Percentiles rank a stretch among this genome's conserved stretches.
These are phyloP conservation scores for Ustilago nuda DNA, from an alignment of 1,284 basidiomycete species.

Conservation along the genomic window DNA sequence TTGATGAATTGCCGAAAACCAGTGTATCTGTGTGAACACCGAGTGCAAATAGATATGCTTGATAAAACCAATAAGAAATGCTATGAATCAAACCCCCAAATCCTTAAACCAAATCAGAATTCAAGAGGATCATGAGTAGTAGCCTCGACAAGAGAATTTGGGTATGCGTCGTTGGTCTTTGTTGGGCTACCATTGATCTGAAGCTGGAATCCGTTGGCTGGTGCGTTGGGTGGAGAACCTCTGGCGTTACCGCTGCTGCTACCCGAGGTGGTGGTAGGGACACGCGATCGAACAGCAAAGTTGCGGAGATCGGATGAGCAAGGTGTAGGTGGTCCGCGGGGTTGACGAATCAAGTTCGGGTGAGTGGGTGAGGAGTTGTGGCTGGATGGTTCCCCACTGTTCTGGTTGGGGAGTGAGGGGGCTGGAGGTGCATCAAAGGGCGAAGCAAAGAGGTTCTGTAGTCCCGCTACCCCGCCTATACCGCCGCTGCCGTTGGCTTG, in stretches of 20 bases:
- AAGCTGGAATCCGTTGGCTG: slow-evolving; percentile 24
- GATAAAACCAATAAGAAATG: slow-evolving; percentile 1
- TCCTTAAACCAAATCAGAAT: slow-evolving; percentile 22
- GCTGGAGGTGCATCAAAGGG: slow-evolving; percentile 61
- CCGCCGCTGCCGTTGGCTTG: slow-evolving; percentile 68
- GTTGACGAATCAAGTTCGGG: slow-evolving; percentile 53
- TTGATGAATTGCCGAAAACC: not conserved
- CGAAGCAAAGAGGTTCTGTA: slow-evolving; percentile 61
- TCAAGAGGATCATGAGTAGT: slow-evolving; percentile 51
- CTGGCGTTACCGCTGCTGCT: slow-evolving; percentile 5
- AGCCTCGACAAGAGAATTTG: slow-evolving; percentile 18
- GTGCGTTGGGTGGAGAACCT: slow-evolving; percentile 12
- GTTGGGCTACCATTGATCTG: slow-evolving; percentile 43
- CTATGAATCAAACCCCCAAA: not conserved
- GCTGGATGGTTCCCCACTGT: slow-evolving; percentile 16
- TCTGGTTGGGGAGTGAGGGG: slow-evolving; percentile 36
- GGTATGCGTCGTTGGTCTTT: slow-evolving; percentile 22
- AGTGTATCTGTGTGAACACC: not conserved
- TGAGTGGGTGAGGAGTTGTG: slow-evolving; percentile 28
- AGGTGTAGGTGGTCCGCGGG: slow-evolving; percentile 54
- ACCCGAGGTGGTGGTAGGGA: slow-evolving; percentile 25
- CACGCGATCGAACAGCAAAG: slow-evolving; percentile 53
- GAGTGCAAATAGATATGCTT: not conserved
- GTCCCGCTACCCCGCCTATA: slow-evolving; percentile 49
- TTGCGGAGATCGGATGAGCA: slow-evolving; percentile 45